These are phyloP conservation scores for Pueraria montana DNA, from an alignment of 306 rosid genomes.

Conservation along the genomic window DNA sequence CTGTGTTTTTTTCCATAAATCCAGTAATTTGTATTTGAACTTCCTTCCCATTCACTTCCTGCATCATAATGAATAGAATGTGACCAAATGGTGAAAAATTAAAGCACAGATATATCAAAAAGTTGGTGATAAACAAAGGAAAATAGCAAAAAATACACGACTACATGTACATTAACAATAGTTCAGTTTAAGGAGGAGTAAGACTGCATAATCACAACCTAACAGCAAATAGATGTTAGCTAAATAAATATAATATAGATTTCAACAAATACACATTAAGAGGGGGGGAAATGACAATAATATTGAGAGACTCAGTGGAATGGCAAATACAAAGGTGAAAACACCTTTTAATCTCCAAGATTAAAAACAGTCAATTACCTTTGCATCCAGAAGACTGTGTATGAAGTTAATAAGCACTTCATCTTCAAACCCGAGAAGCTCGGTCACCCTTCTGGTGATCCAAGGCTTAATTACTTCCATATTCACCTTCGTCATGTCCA, in stretches of 20 bases:
- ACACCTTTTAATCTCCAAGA: constrained; percentile 18
- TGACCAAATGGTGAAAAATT: neutral
- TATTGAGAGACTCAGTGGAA: neutral
- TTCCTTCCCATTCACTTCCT: constrained; percentile 93
- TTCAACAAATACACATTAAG: neutral
- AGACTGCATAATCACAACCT: constrained; percentile 6
- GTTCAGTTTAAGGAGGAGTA: constrained; percentile 20
- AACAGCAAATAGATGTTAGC: neutral
- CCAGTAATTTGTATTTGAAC: constrained; percentile 95
- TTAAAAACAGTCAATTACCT: constrained; percentile 61
- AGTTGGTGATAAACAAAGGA: neutral
- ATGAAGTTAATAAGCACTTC: constrained; percentile 98
- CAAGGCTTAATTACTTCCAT: constrained; percentile 93
- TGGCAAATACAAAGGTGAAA: constrained; percentile 14
- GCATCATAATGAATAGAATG: constrained; percentile 41
- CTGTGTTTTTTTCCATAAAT: constrained; percentile 96
- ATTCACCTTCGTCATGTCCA: constrained; percentile 88
- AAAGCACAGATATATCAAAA: neutral
- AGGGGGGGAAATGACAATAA: neutral
- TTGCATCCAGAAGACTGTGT: constrained; percentile 87
- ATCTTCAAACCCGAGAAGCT: constrained; percentile 96
- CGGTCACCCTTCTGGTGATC: constrained; percentile 90
- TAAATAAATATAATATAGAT: constrained; percentile 8
- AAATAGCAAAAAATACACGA: neutral
- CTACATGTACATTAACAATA: constrained; percentile 10